These are phyloP conservation scores for Cystofilobasidium macerans DNA, from an alignment of 768 basidiomycete genomes.

Conservation along the genomic window DNA sequence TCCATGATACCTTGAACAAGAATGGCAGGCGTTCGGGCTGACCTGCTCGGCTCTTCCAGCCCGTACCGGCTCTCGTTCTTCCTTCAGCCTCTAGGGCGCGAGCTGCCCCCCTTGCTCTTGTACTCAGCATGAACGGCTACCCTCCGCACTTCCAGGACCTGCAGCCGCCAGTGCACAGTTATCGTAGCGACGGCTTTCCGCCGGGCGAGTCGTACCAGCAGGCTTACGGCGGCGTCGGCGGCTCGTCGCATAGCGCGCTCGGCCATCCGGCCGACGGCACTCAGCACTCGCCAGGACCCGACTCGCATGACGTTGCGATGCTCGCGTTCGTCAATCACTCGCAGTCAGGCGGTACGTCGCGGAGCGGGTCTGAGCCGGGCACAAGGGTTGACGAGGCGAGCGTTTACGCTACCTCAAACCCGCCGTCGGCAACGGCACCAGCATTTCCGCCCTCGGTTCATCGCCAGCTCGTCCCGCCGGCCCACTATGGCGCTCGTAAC, in stretches of 20 bases:
- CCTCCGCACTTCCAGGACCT: constrained; percentile 1
- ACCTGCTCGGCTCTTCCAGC: no score
- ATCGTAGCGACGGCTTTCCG: neutral
- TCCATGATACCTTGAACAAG: no score
- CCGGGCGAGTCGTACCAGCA: neutral
- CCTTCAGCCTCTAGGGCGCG: no score
- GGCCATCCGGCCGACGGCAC: neutral
- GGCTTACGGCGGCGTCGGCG: no score
- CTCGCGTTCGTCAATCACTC: constrained; percentile 4
- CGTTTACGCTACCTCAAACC: neutral
- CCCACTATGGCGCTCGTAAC: neutral
- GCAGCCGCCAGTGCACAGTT: neutral
- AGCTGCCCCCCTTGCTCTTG: neutral
- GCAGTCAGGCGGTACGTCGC: neutral
- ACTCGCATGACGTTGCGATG: neutral
- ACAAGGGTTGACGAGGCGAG: neutral
- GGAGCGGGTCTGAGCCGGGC: neutral
- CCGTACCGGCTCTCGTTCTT: no score
- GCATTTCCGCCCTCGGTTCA: neutral
- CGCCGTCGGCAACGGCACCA: neutral
- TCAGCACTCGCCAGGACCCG: neutral
- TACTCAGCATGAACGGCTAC: constrained; percentile 2
- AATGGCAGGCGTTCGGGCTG: no score
- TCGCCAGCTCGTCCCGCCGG: neutral
- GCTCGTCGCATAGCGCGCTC: neutral